Percentiles rank a stretch among this genome's conserved stretches.
phyloP scores from a whole-genome alignment of 805 yeast species.

The Pichia pseudocactophila region DNA sequence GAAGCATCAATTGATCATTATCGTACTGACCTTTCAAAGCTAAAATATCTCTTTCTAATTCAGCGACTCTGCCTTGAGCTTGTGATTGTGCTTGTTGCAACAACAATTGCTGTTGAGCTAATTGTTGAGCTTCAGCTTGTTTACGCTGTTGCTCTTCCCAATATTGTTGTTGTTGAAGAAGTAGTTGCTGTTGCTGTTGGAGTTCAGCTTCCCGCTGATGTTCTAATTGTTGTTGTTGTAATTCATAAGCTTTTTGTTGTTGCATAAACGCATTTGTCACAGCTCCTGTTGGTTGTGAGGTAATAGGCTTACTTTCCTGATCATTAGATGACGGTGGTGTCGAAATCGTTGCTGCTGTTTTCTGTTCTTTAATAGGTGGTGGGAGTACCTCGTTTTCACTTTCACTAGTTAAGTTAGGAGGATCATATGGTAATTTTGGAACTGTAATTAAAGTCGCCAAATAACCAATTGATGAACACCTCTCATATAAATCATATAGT shows the following conservation, averaged over 20 bases:
- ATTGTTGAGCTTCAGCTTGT: conserved; percentile 58
- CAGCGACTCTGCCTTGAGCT: conserved; percentile 70
- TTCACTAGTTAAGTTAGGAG: conserved; percentile 47
- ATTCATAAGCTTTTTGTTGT: conserved; percentile 45
- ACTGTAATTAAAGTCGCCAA: conserved; percentile 73
- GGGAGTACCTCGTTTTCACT: conserved; percentile 38
- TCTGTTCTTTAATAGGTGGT: conserved; percentile 23
- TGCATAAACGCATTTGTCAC: conserved; percentile 31
- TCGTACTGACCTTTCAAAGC: conserved; percentile 75
- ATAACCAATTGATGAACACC: conserved; percentile 77
- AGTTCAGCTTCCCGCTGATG: conserved; percentile 58
- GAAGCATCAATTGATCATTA: conserved; percentile 72
- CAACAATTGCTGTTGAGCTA: conserved; percentile 60
- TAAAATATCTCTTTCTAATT: conserved; percentile 71
- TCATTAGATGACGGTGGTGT: conserved; percentile 28
- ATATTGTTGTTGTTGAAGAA: conserved; percentile 60
- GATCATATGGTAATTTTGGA: conserved; percentile 52
- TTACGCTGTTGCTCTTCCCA: conserved; percentile 68
- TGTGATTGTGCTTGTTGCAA: conserved; percentile 64
- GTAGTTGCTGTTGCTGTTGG: conserved; percentile 57
- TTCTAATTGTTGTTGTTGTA: conserved; percentile 51
- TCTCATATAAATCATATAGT: conserved; percentile 78
- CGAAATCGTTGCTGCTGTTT: conserved; percentile 13
- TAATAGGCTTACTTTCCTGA: conserved; percentile 25
- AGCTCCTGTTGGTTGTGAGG: conserved; percentile 47